Percentiles rank a stretch among this genome's conserved stretches.
phyloP scores from a whole-genome alignment of 2,329 filamentous ascomycete species.

The Chaetomium sp. region DNA sequence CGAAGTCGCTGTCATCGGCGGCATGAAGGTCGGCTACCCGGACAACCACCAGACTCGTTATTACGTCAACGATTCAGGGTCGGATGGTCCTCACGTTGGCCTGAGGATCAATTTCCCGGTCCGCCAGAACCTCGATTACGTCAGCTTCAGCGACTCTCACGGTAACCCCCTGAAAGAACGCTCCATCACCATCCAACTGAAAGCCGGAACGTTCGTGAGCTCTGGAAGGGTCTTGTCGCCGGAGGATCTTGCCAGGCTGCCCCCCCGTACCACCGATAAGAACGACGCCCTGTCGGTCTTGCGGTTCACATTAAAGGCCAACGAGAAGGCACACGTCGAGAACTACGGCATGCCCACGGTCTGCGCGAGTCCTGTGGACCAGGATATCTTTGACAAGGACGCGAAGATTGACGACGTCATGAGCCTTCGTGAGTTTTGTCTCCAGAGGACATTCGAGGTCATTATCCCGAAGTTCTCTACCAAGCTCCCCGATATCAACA shows the following conservation, averaged over 20 bases:
- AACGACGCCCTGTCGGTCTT: too few relatives aligned
- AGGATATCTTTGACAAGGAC: neutral
- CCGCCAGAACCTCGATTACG: neutral
- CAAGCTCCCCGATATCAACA: neutral
- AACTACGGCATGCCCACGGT: constrained; percentile 1
- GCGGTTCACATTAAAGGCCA: too few relatives aligned
- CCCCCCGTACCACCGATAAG: too few relatives aligned
- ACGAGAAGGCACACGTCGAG: too few relatives aligned
- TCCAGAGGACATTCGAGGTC: neutral
- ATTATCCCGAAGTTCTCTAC: neutral
- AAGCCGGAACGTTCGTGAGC: neutral
- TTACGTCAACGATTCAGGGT: neutral
- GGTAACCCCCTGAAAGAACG: neutral
- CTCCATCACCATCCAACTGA: neutral
- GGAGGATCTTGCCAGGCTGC: too few relatives aligned
- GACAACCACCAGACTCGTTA: neutral
- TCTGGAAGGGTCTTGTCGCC: neutral
- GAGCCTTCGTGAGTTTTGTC: constrained; percentile 6
- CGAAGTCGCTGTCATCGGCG: neutral
- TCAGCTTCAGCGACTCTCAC: neutral
- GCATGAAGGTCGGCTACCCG: neutral
- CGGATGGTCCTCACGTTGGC: neutral
- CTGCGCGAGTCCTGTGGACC: neutral
- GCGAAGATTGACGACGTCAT: neutral
- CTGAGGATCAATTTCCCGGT: neutral